These are phyloP conservation scores for Porphyra umbilicalis DNA, from an alignment of 31 red algal genomes.

Conservation along the genomic window DNA sequence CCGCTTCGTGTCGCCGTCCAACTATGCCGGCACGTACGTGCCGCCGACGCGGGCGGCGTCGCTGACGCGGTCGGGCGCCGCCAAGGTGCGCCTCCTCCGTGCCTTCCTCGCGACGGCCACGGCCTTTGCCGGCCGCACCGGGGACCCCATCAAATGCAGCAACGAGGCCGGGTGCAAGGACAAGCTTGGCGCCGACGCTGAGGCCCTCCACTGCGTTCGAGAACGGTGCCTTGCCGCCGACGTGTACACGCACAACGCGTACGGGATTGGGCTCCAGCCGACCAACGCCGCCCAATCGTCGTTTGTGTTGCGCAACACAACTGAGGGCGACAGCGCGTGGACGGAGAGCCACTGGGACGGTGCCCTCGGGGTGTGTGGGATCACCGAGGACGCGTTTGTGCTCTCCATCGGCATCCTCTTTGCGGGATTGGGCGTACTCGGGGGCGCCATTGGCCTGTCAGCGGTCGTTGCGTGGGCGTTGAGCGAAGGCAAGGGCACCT, in stretches of 20 bases:
- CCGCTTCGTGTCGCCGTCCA: conserved; percentile 23
- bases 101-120: conserved; percentile 47
- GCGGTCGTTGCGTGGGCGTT: not conserved
- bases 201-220: conserved; percentile 12
- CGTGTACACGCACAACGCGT: conserved; percentile 57
- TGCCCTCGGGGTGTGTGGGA: conserved; percentile 50
- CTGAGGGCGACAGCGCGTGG: conserved; percentile 16
- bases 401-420: not conserved
- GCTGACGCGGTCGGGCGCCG: conserved; percentile 17
- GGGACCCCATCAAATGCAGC: conserved; percentile 4
- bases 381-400: conserved; percentile 36
- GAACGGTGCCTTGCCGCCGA: conserved; percentile 44
- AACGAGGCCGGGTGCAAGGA: conserved; percentile 31
- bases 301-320: conserved; percentile 21
- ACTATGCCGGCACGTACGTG: conserved; percentile 60
- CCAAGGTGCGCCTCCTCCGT: conserved; percentile 38
- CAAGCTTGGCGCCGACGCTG: conserved; percentile 10
- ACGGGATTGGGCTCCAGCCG: conserved; percentile 35
- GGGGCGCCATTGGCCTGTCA: not conserved
- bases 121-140: conserved; percentile 2
- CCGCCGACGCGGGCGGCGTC: conserved; percentile 17
- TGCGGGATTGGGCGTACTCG: not conserved
- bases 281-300: conserved; percentile 12
- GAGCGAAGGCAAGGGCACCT: not conserved
- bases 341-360: conserved; percentile 74